These are phyloP conservation scores for Lipomyces oligophaga DNA, from an alignment of 805 yeast genomes.

Conservation along the genomic window DNA sequence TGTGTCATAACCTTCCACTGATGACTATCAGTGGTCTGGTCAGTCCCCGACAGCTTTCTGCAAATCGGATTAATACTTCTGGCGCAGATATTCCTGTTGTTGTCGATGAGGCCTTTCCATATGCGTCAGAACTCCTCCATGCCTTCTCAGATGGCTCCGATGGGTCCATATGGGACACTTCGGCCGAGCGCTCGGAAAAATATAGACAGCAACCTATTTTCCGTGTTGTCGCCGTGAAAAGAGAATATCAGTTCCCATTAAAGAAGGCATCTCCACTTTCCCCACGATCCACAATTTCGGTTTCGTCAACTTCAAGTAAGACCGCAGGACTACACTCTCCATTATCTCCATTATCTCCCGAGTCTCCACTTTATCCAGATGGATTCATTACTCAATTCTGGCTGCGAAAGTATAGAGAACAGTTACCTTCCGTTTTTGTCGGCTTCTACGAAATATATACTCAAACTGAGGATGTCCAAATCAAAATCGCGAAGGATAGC, in stretches of 20 bases:
- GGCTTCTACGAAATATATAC: conserved; percentile 43
- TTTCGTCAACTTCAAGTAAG: conserved; percentile 6
- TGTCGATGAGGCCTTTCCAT: conserved; percentile 12
- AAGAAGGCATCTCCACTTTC: conserved; percentile 21
- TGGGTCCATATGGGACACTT: conserved; percentile 17
- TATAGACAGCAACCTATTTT: conserved; percentile 4
- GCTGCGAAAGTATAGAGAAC: conserved; percentile 50
- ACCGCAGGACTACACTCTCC: conserved; percentile 31
- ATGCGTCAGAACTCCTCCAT: conserved; percentile 11
- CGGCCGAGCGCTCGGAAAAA: conserved; percentile 9
- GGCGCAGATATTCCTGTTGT: background rate
- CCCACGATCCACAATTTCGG: conserved; percentile 17
- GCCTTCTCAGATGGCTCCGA: conserved; percentile 16
- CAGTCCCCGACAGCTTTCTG: background rate
- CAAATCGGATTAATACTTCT: background rate
- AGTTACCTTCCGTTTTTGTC: conserved; percentile 48
- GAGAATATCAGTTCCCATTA: background rate
- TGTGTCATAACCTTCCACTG: conserved; percentile 24
- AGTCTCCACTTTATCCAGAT: conserved; percentile 42
- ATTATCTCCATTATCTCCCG: conserved; percentile 47
- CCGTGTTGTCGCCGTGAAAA: conserved; percentile 12
- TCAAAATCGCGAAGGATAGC: conserved; percentile 30
- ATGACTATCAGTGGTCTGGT: conserved; percentile 26
- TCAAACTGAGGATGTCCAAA: conserved; percentile 34
- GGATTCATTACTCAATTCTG: conserved; percentile 47